Percentiles rank a stretch among this genome's conserved stretches.
Conservation (phyloP, 805 yeast species). For the Millerago galiae region DNA sequence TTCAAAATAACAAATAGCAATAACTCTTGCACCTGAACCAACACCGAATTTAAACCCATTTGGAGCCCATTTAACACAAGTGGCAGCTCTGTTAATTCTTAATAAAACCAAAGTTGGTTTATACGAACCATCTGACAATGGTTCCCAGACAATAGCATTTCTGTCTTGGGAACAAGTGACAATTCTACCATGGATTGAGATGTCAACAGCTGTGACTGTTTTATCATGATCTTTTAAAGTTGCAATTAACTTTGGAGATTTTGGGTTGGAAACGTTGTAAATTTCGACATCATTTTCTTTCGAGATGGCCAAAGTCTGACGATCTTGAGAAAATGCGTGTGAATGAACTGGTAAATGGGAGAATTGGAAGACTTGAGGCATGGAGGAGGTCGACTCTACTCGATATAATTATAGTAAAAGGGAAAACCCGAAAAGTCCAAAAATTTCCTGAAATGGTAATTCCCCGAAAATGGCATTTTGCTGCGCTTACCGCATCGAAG, state of each 20-base stretch:
- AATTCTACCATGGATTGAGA: conserved; percentile 80
- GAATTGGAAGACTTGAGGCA: conserved; percentile 44
- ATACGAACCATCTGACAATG: conserved; percentile 49
- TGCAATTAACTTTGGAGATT: conserved; percentile 57
- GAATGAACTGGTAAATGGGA: conserved; percentile 86
- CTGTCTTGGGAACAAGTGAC: conserved; percentile 98
- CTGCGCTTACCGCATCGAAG: background rate
- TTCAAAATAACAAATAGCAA: conserved; percentile 95
- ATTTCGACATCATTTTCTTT: conserved; percentile 72
- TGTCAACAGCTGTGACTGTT: conserved; percentile 90
- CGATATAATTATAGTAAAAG: background rate
- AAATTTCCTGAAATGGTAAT: background rate
- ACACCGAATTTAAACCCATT: conserved; percentile 94
- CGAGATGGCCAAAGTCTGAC: conserved; percentile 67
- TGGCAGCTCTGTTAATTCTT: conserved; percentile 93
- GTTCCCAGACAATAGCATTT: conserved; percentile 95
- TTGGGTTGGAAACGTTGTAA: conserved; percentile 48
- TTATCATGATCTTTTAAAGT: conserved; percentile 82
- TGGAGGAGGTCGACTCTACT: conserved; percentile 25
- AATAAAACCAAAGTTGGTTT: conserved; percentile 89
- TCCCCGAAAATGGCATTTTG: background rate
- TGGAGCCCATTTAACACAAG: conserved; percentile 92
- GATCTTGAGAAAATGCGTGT: conserved; percentile 77
- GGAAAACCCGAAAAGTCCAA: background rate
- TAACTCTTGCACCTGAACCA: conserved; percentile 89